Base-by-base conservation (phyloP, 805 yeast species). In the Candida dajiaensis region DNA sequence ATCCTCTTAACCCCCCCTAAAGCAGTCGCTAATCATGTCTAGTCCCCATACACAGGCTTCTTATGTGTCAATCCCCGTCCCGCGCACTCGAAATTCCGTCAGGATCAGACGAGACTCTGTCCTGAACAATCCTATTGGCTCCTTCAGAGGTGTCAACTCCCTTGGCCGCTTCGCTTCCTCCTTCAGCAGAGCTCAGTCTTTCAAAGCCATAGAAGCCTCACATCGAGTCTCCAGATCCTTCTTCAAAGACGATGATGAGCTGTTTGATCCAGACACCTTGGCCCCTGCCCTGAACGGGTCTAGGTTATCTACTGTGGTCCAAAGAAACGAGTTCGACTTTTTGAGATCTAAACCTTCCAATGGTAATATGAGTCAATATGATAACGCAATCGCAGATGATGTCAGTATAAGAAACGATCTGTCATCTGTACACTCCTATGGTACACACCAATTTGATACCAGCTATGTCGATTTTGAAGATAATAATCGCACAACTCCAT, bases 111-210 rank as follows among this genome's bases (percentile, higher is more conserved):
- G 72, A 31, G 65, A 64, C 38, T 70, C 74, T 1, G 55, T 71
- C 18, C 58, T 74, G 19, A 70, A 71, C 49, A 67, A 69, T 38
- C 76, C 78, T 26, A 66, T 77, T 22, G 83, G 83, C 3, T 80
- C 85, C 18, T 80, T 79, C 59, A 72, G 72, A 57, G 84, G 88
- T 40, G 71, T 70, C 20, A 85, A 85, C 64, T 84, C 94, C 1
- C 62, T 88, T 38, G 80, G 83, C 48, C 80, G 85, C 46, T 88
- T 88, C 66, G 95, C 95, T 2, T 78, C 86, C 13, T 87, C 95
- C 0, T 80, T 75, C 58, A 76, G 80, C 36, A 74, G 96, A 61
- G 94, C 95, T 2, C 92, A 86, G 61, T 78, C 89, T 3, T 79
- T 85, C 53, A 77, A 73, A 55, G 76, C 80, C 8, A 70, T 77